These are phyloP conservation scores for Auriscalpium microsporum DNA, from an alignment of 768 basidiomycete species.

Conservation along the genomic window DNA sequence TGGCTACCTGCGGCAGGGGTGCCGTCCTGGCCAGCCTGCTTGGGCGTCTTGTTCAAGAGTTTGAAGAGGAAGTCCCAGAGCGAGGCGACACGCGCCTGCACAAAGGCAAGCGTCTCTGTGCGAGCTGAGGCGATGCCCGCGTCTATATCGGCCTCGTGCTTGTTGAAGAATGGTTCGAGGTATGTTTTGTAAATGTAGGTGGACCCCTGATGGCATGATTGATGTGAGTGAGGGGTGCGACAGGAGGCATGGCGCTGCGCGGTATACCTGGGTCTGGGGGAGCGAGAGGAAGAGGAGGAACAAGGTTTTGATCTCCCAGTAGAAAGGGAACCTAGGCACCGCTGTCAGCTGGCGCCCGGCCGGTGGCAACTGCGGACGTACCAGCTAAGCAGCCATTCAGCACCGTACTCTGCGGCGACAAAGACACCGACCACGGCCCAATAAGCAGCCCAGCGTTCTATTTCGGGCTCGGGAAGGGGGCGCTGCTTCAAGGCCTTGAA, in stretches of 20 bases:
- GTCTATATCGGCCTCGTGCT: conserved; percentile 55
- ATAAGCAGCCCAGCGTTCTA: conserved; percentile 52
- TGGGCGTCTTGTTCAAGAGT: conserved; percentile 33
- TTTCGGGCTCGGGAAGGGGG: conserved; percentile 40
- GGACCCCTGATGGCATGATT: conserved; percentile 43
- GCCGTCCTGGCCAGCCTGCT: not conserved
- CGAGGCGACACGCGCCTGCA: conserved; percentile 40
- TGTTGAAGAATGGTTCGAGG: conserved; percentile 50
- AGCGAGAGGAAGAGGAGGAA: conserved; percentile 61
- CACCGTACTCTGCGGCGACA: conserved; percentile 52
- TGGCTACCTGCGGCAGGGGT: conserved; percentile 13
- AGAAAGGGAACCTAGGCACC: conserved; percentile 57
- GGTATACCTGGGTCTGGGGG: conserved; percentile 57
- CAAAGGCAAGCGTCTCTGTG: conserved; percentile 43
- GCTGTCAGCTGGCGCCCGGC: conserved; percentile 3
- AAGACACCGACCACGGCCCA: conserved; percentile 57
- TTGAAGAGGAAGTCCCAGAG: conserved; percentile 41
- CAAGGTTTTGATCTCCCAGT: conserved; percentile 64
- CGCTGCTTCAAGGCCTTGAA: conserved; percentile 57
- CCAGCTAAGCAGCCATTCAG: conserved; percentile 64
- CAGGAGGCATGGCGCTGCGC: conserved; percentile 2
- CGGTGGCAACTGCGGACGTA: conserved; percentile 20
- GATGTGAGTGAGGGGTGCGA: conserved; percentile 1
- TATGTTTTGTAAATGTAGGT: conserved; percentile 54
- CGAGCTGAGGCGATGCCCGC: conserved; percentile 48